Base-by-base conservation (phyloP, 805 yeast species). In the Yamadazyma laniorum region DNA sequence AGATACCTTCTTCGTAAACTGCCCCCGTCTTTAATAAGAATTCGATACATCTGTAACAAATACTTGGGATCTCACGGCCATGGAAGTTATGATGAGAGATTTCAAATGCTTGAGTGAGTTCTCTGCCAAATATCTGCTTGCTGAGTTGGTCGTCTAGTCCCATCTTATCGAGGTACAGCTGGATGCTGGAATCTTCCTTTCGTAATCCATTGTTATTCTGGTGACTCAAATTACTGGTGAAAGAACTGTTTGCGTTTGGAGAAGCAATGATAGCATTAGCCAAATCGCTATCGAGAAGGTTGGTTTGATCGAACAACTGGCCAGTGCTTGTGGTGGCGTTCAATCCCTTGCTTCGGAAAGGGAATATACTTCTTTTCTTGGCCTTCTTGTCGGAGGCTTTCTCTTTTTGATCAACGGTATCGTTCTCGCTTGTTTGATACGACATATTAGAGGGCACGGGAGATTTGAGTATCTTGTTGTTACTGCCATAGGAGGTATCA, bases 1-100 rank as follows among this genome's bases (percentile, higher is more conserved):
- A 93, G 3, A 91, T 77, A 8, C 99, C 99, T 53, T 89, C 95
- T 58, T 87, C 93, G 44, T 75, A 75, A n/a, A 82, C 67, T 0
- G 95, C 95, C 16, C 82, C 79, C 18, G 80, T 74, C 26, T 68
- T 72, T 34, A 73, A 71, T 34, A 91, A 67, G 48, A 74, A 85
- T 40, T 78, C 83, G 23, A 90, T 53, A 53, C 96, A 88, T 43
- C 95, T 65, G 50, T 66, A 84, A 13, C 87, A 77, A 6, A 91
- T 80, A 28, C 89, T 79, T 1, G 99, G 97, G 14, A 84, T 70
- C 6, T 57, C 58, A 23, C 65, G 69, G 15, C 75, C 71, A 41
- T 64, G 55, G 51, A 73, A 45, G 23, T 61, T 57, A 35, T 70
- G 71, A 4, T 75, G 66, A 2, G 90, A 81, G 21, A 80, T 50